These are phyloP conservation scores for Wickerhamiella infanticola DNA, from an alignment of 1,139 yeast genomes.

Conservation along the genomic window DNA sequence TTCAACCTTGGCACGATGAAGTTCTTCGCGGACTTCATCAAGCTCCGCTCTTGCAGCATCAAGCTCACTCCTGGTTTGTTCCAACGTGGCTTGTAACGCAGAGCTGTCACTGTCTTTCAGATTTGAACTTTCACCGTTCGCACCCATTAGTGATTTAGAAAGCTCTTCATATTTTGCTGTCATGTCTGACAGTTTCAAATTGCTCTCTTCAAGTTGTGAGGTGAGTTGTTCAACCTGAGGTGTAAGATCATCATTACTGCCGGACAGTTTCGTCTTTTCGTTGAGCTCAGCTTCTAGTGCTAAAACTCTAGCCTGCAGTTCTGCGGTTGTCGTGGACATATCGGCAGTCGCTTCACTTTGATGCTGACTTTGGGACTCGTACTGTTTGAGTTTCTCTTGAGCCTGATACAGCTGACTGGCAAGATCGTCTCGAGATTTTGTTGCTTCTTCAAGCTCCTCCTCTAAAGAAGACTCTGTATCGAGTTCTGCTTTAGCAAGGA, in stretches of 20 bases:
- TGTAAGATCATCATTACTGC: neutral
- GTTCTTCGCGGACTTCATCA: neutral
- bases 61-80: slow-evolving; percentile 1
- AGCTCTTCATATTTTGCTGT: neutral
- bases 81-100: neutral
- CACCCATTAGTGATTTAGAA: neutral
- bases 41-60: slow-evolving; percentile 1
- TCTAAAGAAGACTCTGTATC: slow-evolving; percentile 3
- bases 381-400: neutral
- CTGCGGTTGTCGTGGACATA: neutral
- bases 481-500: slow-evolving; percentile 7
- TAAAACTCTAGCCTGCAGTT: neutral
- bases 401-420: neutral
- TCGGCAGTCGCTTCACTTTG: slow-evolving; percentile 1
- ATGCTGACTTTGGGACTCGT: slow-evolving; percentile 1
- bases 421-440: neutral
- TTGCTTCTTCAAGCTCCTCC: slow-evolving; percentile 7
- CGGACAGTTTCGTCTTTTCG: no score
- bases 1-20: slow-evolving; percentile 5
- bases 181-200: neutral
- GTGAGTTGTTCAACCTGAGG: slow-evolving; percentile 1
- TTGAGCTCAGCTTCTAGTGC: slow-evolving; percentile 2
- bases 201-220: neutral
- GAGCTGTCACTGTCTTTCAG: neutral
- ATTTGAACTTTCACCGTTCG: no score